A percentile compares a stretch with the other conserved stretches of the same genome.
These are phyloP conservation scores for Berkeleyomyces rouxiae DNA, from an alignment of 2,329 filamentous ascomycete genomes.

Conservation along the genomic window DNA sequence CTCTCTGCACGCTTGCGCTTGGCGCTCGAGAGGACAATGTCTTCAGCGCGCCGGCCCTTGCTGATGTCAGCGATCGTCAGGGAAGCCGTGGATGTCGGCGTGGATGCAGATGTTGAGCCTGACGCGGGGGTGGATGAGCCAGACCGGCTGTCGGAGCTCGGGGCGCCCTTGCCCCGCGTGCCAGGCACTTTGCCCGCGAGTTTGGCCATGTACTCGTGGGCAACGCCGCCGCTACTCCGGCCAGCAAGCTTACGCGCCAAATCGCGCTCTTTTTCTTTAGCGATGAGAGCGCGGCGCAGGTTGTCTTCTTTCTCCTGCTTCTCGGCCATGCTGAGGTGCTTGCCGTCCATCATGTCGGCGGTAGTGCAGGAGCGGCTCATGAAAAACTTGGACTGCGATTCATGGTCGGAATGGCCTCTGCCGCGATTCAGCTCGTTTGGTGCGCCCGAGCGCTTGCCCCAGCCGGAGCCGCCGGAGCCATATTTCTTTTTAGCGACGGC, in stretches of 20 bases:
- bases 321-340: constrained; percentile 28
- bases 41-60: constrained; percentile 24
- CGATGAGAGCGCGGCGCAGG: constrained; percentile 45
- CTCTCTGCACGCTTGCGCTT: constrained; percentile 45
- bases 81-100: constrained; percentile 26
- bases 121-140: neutral
- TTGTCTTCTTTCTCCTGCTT: constrained; percentile 48
- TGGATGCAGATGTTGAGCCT: constrained; percentile 16
- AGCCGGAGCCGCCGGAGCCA: constrained; percentile 27
- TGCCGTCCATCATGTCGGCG: constrained; percentile 46
- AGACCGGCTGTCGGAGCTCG: neutral
- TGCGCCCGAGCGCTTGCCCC: neutral
- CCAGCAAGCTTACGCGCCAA: constrained; percentile 51
- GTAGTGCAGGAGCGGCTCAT: constrained; percentile 35
- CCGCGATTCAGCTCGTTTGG: constrained; percentile 10
- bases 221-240: constrained; percentile 43
- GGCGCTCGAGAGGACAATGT: constrained; percentile 39
- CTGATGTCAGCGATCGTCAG: constrained; percentile 27
- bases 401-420: constrained; percentile 36
- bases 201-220: constrained; percentile 49
- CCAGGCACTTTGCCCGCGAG: neutral
- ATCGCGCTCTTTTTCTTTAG: constrained; percentile 55
- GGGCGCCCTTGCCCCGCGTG: neutral
- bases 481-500: constrained; percentile 22
- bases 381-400: constrained; percentile 41